Conservation (phyloP, 2,329 filamentous ascomycete genomes). For the Xylariaceae sp. region DNA sequence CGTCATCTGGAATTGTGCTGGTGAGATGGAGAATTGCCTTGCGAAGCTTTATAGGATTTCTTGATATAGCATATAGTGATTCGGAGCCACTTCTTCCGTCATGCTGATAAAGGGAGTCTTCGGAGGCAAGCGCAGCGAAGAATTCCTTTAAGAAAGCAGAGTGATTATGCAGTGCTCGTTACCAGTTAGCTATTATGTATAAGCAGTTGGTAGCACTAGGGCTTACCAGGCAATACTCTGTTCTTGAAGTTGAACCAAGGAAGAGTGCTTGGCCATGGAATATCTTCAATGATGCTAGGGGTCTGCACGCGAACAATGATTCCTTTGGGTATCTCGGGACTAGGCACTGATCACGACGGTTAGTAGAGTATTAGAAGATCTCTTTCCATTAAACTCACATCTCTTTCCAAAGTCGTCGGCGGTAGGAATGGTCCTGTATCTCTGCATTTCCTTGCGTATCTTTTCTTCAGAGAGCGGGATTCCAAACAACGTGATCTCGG, state of each 20-base stretch:
- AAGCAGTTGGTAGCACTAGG: background rate
- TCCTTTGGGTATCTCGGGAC: background rate
- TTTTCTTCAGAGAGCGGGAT: background rate
- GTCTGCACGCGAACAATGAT: background rate
- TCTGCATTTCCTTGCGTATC: background rate
- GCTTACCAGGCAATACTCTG: background rate
- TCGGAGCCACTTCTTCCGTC: background rate
- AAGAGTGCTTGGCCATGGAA: slow-evolving; percentile 4
- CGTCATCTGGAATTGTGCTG: background rate
- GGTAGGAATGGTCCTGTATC: slow-evolving; percentile 17
- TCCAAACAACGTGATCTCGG: background rate
- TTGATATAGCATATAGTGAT: background rate
- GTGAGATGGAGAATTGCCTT: background rate
- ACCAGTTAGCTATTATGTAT: background rate
- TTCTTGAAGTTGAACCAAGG: slow-evolving; percentile 20
- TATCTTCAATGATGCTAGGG: background rate
- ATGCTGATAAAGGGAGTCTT: background rate
- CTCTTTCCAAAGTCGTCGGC: slow-evolving; percentile 1
- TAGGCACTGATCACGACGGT: background rate
- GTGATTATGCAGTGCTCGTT: background rate
- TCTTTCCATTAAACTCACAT: background rate
- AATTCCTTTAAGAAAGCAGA: background rate
- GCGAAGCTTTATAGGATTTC: background rate
- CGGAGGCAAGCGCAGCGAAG: background rate
- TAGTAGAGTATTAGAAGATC: background rate